phyloP scores from a whole-genome alignment of 2,329 filamentous ascomycete species.

The Colletotrichum sp. region DNA sequence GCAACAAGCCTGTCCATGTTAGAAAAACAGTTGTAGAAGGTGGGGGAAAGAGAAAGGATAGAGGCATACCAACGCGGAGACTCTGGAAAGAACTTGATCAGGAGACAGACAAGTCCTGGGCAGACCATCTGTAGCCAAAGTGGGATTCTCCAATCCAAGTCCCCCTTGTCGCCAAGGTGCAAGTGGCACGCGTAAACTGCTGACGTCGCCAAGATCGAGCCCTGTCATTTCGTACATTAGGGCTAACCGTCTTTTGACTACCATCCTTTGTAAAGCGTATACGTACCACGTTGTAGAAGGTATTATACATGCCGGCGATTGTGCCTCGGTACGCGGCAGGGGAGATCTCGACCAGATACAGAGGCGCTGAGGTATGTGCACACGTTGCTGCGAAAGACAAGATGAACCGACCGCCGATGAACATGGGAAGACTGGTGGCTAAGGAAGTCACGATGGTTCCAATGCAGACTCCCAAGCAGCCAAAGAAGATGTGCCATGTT shows the following conservation, averaged over 20 bases:
- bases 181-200: constrained; percentile 34
- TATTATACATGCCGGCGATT: constrained; percentile 59
- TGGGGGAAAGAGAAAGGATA: too few species aligned
- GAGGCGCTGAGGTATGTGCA: constrained; percentile 59
- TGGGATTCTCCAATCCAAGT: constrained; percentile 37
- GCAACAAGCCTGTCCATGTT: constrained; percentile 49
- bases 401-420: constrained; percentile 56
- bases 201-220: constrained; percentile 34
- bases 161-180: constrained; percentile 27
- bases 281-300: constrained; percentile 44
- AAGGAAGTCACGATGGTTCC: constrained; percentile 55
- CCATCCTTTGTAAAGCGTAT: accelerated
- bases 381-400: constrained; percentile 61
- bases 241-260: neutral
- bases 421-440: constrained; percentile 40
- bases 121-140: constrained; percentile 38
- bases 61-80: constrained; percentile 38
- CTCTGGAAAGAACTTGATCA: constrained; percentile 39
- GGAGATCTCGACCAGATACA: constrained; percentile 65
- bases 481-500: constrained; percentile 46
- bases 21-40: neutral
- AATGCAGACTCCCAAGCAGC: constrained; percentile 52
- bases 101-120: constrained; percentile 30
- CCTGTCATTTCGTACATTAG: neutral
- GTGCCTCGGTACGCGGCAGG: constrained; percentile 64